A percentile compares a stretch with the other conserved stretches of the same genome.
Evolutionary conservation across 1,284 basidiomycete species (phyloP).

Genomic region (Lentinula novae-zelandiae): DNA sequence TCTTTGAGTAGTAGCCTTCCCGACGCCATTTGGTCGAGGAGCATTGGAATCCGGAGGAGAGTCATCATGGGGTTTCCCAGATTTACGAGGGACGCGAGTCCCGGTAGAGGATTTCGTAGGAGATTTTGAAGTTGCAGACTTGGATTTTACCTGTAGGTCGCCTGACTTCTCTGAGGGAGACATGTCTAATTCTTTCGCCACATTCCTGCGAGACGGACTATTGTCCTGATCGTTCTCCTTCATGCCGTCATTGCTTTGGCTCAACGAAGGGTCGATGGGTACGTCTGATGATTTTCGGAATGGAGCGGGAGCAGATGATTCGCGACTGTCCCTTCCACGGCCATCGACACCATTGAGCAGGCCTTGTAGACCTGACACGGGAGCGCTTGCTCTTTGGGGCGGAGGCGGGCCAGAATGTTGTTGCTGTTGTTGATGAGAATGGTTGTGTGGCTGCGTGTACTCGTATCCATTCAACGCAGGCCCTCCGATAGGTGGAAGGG

Average conservation of each 20-base stretch:
- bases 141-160: no score
- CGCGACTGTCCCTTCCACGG: slow-evolving; percentile 3
- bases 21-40: neutral
- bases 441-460: neutral
- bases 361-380: neutral
- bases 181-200: neutral
- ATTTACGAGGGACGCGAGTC: neutral
- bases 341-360: slow-evolving; percentile 3
- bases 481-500: neutral
- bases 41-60: neutral
- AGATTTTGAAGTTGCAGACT: neutral
- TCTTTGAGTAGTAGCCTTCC: neutral
- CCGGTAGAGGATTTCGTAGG: neutral
- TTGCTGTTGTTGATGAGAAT: neutral
- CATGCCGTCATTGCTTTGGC: no score
- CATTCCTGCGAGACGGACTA: neutral
- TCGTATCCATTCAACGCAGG: neutral
- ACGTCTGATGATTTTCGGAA: neutral
- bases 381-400: neutral
- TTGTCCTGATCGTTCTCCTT: neutral
- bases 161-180: neutral
- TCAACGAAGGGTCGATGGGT: neutral
- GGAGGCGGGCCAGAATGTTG: neutral
- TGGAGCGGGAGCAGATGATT: neutral
- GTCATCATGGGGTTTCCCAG: neutral